Base-by-base conservation (phyloP, 2,329 filamentous ascomycete genomes). In the Scopulariopsis brevicaulis region DNA sequence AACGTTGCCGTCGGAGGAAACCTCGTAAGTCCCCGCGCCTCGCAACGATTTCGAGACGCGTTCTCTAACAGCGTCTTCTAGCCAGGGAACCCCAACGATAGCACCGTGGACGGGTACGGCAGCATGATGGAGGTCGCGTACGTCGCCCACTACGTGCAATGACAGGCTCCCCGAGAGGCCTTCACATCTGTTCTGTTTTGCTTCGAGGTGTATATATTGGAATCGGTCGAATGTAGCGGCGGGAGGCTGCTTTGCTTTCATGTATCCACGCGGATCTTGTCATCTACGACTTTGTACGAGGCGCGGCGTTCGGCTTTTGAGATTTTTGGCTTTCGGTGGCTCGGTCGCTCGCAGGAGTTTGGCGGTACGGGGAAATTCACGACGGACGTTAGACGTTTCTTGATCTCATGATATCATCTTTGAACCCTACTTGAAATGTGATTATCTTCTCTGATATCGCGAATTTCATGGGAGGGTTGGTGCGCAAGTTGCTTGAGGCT, bases 1-100 rank as follows among this genome's bases (percentile, higher is more conserved):
- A 82, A 83, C 60, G 69, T 83, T 5, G 79, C 80, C 53, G 74
- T 83, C 34, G 80, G 80, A 11, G 80, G 80, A 28, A 68, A 74
- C 63, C 77, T 69, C 75, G 79, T 78, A 70, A 66, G 77, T 74
- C 48, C 25, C 37, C 22, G 48, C 40, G 22, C 37, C 46, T 20
- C 12, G 55, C 57, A 54, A n/a, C n/a, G 14, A 46, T 18, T n/a
- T 43, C 40, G 18, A 46, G 8, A 46, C 18, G n/a, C 40, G 15
- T 46, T 18, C 56, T 48, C 5, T 51, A 60, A 34, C 59, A 59
- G 63, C 24, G 63, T 28, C 20, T 22, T 15, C 1, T 55, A 78
- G 78, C 78, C 79, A 51, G 79, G 79, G 3, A 28, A 67, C 15
- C 79, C 80, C 3, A 77, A 78, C 61, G 63, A 57, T 4, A 63